Conservation (phyloP, 1,284 basidiomycete species). For the Kalmanozyma brasiliensis region DNA sequence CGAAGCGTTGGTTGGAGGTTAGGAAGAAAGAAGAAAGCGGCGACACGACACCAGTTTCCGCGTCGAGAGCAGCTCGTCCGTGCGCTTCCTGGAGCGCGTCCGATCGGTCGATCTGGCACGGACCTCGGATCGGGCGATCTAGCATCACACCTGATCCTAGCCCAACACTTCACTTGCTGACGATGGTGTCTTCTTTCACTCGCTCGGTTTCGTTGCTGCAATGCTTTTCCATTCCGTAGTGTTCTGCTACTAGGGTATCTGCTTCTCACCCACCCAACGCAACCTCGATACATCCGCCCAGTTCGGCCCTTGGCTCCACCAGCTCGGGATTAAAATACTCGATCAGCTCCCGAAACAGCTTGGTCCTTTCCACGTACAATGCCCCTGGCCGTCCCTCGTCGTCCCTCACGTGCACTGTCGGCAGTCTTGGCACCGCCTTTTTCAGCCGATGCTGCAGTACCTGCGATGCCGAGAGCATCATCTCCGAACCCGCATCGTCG, state of each 20-base stretch:
- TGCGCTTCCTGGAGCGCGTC: not conserved
- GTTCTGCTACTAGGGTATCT: too few relatives aligned
- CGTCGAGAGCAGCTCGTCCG: not conserved
- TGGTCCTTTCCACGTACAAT: constrained; percentile 52
- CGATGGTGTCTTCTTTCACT: too few relatives aligned
- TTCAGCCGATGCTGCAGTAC: constrained; percentile 25
- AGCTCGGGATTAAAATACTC: constrained; percentile 61
- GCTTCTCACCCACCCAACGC: constrained; percentile 34
- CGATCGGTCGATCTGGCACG: too few relatives aligned
- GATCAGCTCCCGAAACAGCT: constrained; percentile 60
- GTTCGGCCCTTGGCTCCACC: constrained; percentile 61
- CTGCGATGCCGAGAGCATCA: constrained; percentile 44
- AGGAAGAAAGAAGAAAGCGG: not conserved
- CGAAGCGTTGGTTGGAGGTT: not conserved
- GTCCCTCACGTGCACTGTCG: constrained; percentile 21
- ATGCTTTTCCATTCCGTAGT: too few relatives aligned
- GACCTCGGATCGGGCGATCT: not conserved
- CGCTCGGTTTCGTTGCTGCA: too few relatives aligned
- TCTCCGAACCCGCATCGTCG: constrained; percentile 36
- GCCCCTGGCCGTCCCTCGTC: constrained; percentile 31
- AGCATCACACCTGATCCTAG: not conserved
- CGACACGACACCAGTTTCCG: not conserved
- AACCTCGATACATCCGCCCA: constrained; percentile 57
- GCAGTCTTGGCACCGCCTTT: constrained; percentile 15
- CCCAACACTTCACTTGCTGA: too few relatives aligned